A percentile compares a stretch with the other conserved stretches of the same genome.
phyloP scores from a whole-genome alignment of 345 rosid genomes.

The Sisymbrium irio region DNA sequence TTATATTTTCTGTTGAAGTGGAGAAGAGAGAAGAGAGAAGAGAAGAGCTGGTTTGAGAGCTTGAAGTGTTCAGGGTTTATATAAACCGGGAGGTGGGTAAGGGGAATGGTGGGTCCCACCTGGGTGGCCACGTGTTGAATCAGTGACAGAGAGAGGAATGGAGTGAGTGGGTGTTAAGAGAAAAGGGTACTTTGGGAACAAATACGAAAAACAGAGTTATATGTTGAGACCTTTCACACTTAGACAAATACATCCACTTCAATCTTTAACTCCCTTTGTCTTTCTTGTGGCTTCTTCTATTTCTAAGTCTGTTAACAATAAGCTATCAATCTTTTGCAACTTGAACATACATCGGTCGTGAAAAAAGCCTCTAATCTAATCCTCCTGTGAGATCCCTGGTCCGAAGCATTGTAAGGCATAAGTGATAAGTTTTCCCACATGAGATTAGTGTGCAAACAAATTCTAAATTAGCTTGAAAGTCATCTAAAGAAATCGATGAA shows the following conservation, averaged over 20 bases:
- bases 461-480: not conserved
- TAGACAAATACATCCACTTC: constrained; percentile 27
- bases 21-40: constrained; percentile 29
- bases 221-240: constrained; percentile 26
- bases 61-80: constrained; percentile 32
- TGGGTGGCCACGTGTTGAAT: constrained; percentile 35
- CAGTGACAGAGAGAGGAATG: constrained; percentile 6
- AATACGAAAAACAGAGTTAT: not conserved
- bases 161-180: constrained; percentile 10
- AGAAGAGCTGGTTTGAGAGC: constrained; percentile 38
- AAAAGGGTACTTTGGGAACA: constrained; percentile 14
- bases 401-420: not conserved
- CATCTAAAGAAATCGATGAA: not conserved
- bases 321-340: constrained; percentile 7
- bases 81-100: constrained; percentile 30
- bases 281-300: constrained; percentile 6
- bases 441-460: not conserved
- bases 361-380: not conserved
- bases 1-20: not conserved
- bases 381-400: not conserved
- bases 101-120: constrained; percentile 15
- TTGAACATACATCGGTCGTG: not conserved
- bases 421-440: not conserved
- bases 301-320: constrained; percentile 16
- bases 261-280: constrained; percentile 11